Evolutionary conservation across 768 basidiomycete genomes (phyloP), one percentile per base, ranked within the genome.

Genomic region (Termitomyces sp.): DNA sequence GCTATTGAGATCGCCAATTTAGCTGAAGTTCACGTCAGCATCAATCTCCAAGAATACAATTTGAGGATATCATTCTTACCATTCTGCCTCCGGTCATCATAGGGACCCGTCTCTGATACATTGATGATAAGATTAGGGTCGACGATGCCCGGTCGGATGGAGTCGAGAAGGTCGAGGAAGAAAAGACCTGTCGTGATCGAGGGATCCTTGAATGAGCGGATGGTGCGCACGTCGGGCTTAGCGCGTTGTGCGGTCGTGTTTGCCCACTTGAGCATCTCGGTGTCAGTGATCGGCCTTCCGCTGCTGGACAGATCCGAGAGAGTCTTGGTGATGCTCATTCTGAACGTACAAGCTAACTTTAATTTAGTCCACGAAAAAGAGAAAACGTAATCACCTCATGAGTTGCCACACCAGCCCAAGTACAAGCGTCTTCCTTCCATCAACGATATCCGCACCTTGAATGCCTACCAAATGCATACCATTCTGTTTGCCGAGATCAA

Each of bases 1-100:
- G 96, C 95, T 62, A 98, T 98, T 2, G 96, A 98, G 63, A 98
- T 98, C 8, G 93, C 96, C 60, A 98, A 72, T 82, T 98, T 98
- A 15, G 95, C 95, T 97, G 59, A 55, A 19, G 40, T 52, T 59
- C 24, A 22, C 12, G n/a, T 61, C 22, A 65, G 49, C 3, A 24
- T 28, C 51, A 49, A 37, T 46, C 14, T 53, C 14, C 12, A 4
- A 8, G 19, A 5, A 14, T 34, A 3, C 2, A 6, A 14, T 3
- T 32, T 6, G 37, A 46, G 5, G 51, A n/a, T 58, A 3, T n/a
- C 46, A 15, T 34, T 71, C 84, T 19, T 56, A 96, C 95, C 94
- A 65, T 98, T 99, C 73, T 91, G 88, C 64, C 89, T 80, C 65
- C 93, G 81, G 45, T 94, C 92, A 59, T 98, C 97, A 62, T 93